Evolutionary conservation across 257 asterid genomes (phyloP).

Genomic region (Nicotiana benthamiana): DNA sequence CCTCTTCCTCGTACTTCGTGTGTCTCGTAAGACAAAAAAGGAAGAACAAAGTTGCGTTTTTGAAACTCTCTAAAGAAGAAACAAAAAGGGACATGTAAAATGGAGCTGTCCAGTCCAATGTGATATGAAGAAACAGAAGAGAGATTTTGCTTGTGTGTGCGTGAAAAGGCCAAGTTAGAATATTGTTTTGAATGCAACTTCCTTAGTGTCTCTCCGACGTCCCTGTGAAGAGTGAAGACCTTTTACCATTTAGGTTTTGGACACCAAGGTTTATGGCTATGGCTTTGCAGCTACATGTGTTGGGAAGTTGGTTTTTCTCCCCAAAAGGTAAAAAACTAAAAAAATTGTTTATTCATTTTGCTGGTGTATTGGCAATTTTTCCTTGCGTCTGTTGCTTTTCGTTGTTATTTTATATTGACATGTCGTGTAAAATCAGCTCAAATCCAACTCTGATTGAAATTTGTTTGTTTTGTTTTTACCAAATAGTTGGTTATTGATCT

Average conservation of each 20-base stretch:
- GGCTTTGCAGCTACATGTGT: slow-evolving; percentile 16
- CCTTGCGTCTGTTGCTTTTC: background rate
- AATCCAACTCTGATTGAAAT: background rate
- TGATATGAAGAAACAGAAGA: no score
- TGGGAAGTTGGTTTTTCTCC: slow-evolving; percentile 21
- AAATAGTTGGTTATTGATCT: background rate
- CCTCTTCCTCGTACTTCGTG: background rate
- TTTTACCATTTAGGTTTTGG: slow-evolving; percentile 9
- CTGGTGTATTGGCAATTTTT: background rate
- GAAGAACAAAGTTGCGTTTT: background rate
- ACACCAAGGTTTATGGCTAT: background rate
- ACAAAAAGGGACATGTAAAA: background rate
- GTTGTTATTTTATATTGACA: background rate
- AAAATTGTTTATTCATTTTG: background rate
- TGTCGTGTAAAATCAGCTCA: background rate
- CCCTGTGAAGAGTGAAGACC: background rate
- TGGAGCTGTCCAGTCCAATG: background rate
- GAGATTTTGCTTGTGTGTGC: no score
- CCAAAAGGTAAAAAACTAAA: slow-evolving; percentile 19
- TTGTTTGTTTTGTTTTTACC: background rate
- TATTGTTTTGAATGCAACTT: background rate
- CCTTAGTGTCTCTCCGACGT: background rate
- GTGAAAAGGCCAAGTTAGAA: background rate
- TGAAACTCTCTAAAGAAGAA: background rate
- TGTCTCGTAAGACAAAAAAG: background rate